These are phyloP conservation scores for Keithomyces neogunnii DNA, from an alignment of 2,329 filamentous ascomycete species.

Conservation along the genomic window DNA sequence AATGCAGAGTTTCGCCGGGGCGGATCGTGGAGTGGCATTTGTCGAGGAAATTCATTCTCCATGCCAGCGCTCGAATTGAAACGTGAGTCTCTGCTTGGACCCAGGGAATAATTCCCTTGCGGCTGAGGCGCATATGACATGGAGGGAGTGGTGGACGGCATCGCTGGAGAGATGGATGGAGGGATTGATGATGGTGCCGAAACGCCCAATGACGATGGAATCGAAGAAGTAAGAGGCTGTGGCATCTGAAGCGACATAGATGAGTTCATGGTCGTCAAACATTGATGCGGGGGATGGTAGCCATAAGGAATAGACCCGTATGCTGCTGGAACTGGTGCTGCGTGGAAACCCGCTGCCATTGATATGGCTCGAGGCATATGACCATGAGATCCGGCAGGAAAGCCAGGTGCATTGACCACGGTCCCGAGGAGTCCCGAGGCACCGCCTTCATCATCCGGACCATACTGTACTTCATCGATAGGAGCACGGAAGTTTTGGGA, in stretches of 20 bases:
- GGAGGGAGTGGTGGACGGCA: conserved; percentile 2
- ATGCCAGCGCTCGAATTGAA: conserved; percentile 11
- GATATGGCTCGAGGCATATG: conserved; percentile 18
- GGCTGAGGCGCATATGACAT: conserved; percentile 4
- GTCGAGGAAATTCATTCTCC: conserved; percentile 15
- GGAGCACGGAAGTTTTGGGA: conserved; percentile 60
- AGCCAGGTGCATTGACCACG: conserved; percentile 10
- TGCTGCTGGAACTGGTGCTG: background rate
- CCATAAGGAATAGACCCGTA: conserved; percentile 8
- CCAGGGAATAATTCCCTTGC: conserved; percentile 15
- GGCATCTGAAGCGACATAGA: conserved; percentile 6
- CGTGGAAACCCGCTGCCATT: conserved; percentile 13
- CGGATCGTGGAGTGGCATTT: conserved; percentile 14
- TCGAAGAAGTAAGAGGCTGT: conserved; percentile 1
- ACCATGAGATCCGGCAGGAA: conserved; percentile 6
- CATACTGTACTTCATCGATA: conserved; percentile 49
- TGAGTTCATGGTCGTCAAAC: conserved; percentile 4
- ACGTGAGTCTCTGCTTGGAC: conserved; percentile 7
- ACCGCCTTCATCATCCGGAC: conserved; percentile 8
- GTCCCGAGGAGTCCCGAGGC: conserved; percentile 6
- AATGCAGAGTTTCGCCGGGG: conserved; percentile 13
- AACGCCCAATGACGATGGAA: background rate
- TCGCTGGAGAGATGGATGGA: conserved; percentile 10
- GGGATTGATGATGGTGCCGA: conserved; percentile 10
- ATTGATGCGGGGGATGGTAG: conserved; percentile 4